Evolutionary conservation across 2,329 filamentous ascomycete species (phyloP).

Genomic region (Capronia coronata): DNA sequence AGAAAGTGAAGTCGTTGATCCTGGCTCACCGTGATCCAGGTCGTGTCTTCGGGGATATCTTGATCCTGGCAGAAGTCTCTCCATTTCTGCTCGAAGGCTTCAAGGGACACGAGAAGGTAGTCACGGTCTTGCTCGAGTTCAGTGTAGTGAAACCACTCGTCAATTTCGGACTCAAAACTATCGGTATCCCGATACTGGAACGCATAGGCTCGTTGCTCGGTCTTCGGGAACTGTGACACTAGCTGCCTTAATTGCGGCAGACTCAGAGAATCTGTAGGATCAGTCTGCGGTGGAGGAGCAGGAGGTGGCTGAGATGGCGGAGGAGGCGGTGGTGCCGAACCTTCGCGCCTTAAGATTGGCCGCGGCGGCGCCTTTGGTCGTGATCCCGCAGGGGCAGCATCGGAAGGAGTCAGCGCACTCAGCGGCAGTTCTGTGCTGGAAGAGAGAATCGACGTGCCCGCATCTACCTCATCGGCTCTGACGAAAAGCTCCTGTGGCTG

Average conservation of each 20-base stretch:
- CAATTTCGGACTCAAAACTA: conserved; percentile 76
- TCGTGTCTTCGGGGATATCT: conserved; percentile 40
- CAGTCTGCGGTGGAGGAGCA: conserved; percentile 34
- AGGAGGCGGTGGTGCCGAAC: conserved; percentile 38
- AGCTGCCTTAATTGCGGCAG: conserved; percentile 66
- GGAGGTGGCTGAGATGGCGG: conserved; percentile 44
- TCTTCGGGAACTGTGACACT: conserved; percentile 64
- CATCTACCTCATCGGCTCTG: conserved; percentile 46
- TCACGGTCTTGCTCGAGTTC: conserved; percentile 65
- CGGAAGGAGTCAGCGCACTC: conserved; percentile 19
- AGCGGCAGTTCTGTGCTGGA: conserved; percentile 21
- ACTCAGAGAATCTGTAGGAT: conserved; percentile 62
- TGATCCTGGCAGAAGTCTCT: conserved; percentile 44
- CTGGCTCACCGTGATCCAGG: conserved; percentile 62
- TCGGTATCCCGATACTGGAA: conserved; percentile 72
- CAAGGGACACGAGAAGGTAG: conserved; percentile 67
- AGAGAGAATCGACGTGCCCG: conserved; percentile 43
- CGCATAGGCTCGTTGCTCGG: conserved; percentile 70
- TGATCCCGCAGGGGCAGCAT: conserved; percentile 5
- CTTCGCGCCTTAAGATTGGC: conserved; percentile 30
- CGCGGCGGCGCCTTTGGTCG: conserved; percentile 21
- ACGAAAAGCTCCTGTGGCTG: conserved; percentile 32
- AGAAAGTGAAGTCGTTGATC: conserved; percentile 44
- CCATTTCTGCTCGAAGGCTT: conserved; percentile 74
- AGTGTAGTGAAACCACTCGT: conserved; percentile 96